Evolutionary conservation across 805 yeast species (phyloP).

Genomic region (Wickerhamiella nectarea): DNA sequence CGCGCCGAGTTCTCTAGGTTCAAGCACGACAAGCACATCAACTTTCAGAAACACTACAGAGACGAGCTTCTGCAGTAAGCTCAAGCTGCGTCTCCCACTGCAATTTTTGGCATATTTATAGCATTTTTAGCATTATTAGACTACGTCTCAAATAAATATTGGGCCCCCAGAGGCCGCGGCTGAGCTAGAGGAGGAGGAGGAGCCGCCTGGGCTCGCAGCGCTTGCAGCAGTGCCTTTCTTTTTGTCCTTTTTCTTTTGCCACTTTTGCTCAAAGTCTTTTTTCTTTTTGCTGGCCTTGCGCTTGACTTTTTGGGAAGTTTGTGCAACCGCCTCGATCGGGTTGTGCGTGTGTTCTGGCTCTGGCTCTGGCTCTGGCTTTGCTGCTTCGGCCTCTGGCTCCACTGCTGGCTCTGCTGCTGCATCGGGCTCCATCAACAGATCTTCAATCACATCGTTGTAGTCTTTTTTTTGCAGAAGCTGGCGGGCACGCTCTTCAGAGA

Average conservation of each 20-base stretch:
- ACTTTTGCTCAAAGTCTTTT: conserved; percentile 3
- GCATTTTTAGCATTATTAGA: not conserved
- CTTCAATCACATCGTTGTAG: conserved; percentile 23
- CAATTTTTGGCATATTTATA: conserved; percentile 3
- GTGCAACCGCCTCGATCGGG: not conserved
- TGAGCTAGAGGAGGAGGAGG: not conserved
- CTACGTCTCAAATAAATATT: not conserved
- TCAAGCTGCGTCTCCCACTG: no score
- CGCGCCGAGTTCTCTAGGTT: conserved; percentile 32
- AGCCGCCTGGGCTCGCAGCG: no score
- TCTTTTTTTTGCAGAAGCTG: conserved; percentile 14
- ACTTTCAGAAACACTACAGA: conserved; percentile 74
- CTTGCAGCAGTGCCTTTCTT: conserved; percentile 16
- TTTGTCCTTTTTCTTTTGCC: conserved; percentile 15
- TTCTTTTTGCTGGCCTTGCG: conserved; percentile 2
- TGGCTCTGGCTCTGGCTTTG: not conserved
- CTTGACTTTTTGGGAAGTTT: not conserved
- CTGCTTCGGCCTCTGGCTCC: not conserved
- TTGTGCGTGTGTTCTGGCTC: no score
- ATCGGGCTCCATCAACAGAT: conserved; percentile 18
- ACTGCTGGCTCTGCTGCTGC: conserved; percentile 2
- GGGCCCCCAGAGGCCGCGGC: not conserved
- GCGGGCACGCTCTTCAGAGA: conserved; percentile 12
- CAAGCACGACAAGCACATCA: conserved; percentile 50
- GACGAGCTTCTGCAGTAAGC: conserved; percentile 46